Percentiles rank a stretch among this genome's conserved stretches.
Evolutionary conservation across 345 rosid genomes (phyloP).

Genomic region (Syzygium jambos): DNA sequence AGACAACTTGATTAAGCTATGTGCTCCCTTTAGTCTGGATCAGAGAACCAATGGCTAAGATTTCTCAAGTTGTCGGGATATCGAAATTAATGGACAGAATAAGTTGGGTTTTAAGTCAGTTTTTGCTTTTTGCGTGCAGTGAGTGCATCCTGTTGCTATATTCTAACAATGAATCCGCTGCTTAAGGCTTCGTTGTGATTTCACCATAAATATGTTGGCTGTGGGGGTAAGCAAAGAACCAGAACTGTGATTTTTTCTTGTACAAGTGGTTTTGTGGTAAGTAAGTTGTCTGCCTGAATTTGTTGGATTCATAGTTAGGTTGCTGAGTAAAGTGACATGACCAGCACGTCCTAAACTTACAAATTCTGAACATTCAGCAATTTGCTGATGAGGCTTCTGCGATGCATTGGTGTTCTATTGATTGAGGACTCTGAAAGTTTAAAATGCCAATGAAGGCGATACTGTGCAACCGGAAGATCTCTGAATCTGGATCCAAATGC

Average conservation of each 20-base stretch:
- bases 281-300: neutral
- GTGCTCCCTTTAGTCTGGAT: neutral
- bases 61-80: neutral
- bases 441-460: neutral
- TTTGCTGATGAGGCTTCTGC: rapidly evolving
- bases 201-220: neutral
- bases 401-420: neutral
- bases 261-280: neutral
- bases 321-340: neutral
- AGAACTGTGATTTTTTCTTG: neutral
- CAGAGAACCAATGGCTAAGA: neutral
- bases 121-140: rapidly evolving
- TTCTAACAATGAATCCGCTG: neutral
- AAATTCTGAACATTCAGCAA: neutral
- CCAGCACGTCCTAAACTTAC: neutral
- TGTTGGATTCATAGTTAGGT: neutral
- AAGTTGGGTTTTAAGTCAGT: too few relatives aligned
- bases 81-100: too few relatives aligned
- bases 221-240: neutral
- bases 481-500: neutral
- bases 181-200: neutral
- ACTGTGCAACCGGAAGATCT: neutral
- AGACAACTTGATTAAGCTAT: neutral
- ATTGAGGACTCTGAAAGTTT: neutral
- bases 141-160: neutral